Evolutionary conservation across 352 stramenopile species (phyloP).

Genomic region (Phytophthora meadii): DNA sequence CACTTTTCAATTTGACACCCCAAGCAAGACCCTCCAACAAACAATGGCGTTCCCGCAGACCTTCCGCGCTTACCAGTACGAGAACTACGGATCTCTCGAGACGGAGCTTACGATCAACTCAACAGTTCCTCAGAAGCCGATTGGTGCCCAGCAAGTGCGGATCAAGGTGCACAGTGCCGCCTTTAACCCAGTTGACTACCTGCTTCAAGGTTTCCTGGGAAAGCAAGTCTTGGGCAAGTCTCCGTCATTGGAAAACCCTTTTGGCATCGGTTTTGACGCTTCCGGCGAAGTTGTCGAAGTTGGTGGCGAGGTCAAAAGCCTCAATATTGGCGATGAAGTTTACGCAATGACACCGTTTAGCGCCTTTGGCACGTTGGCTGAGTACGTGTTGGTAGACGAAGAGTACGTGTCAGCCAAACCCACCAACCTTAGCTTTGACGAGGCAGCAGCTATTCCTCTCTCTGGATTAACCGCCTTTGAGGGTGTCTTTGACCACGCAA

Average conservation of each 20-base stretch:
- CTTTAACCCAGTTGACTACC: conserved; percentile 69
- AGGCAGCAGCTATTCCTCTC: neutral
- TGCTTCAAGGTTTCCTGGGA: conserved; percentile 38
- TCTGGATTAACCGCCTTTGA: neutral
- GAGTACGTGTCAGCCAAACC: neutral
- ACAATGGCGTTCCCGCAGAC: conserved; percentile 21
- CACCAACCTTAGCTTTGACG: neutral
- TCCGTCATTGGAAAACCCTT: conserved; percentile 26
- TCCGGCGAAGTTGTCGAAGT: conserved; percentile 38
- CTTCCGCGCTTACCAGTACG: conserved; percentile 30
- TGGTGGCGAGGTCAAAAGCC: conserved; percentile 25
- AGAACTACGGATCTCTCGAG: conserved; percentile 18
- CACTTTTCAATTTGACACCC: no score
- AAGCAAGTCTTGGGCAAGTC: conserved; percentile 5
- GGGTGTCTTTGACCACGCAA: neutral
- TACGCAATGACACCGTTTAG: neutral
- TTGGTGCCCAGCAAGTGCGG: conserved; percentile 40
- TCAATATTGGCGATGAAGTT: neutral
- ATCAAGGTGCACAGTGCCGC: conserved; percentile 57
- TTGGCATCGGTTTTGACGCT: conserved; percentile 41
- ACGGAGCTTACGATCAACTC: conserved; percentile 24
- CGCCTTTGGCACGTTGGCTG: neutral
- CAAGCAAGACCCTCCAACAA: neutral
- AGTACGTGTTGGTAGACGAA: neutral
- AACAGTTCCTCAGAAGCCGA: conserved; percentile 7